phyloP scores from a whole-genome alignment of 495 filamentous ascomycete species.

The Bathelium albidoporum region DNA sequence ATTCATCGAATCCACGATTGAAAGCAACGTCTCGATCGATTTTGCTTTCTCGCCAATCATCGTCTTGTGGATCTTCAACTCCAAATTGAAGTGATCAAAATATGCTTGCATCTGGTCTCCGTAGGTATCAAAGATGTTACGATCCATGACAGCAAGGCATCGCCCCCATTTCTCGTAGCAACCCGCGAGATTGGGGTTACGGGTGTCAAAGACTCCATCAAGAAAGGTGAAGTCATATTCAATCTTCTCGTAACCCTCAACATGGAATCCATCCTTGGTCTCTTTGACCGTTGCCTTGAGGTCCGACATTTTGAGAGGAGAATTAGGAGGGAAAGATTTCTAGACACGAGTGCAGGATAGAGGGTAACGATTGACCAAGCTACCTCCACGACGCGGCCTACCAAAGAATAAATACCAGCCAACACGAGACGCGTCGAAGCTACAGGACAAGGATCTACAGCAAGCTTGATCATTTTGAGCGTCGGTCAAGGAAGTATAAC shows the following conservation, averaged over 20 bases:
- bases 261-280: slow-evolving; percentile 47
- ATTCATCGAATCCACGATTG: slow-evolving; percentile 53
- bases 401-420: not conserved
- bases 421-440: not conserved
- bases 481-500: not conserved
- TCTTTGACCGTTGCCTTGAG: slow-evolving; percentile 46
- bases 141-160: slow-evolving; percentile 49
- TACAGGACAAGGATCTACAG: not conserved
- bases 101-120: slow-evolving; percentile 48
- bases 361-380: not conserved
- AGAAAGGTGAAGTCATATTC: slow-evolving; percentile 58
- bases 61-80: slow-evolving; percentile 50
- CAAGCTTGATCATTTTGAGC: not conserved
- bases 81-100: slow-evolving; percentile 43
- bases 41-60: slow-evolving; percentile 58
- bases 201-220: slow-evolving; percentile 47
- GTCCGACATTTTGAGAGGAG: slow-evolving; percentile 45
- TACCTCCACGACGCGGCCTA: not conserved
- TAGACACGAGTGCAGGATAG: not conserved
- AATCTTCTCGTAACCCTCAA: slow-evolving; percentile 56
- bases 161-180: slow-evolving; percentile 49
- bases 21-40: slow-evolving; percentile 48
- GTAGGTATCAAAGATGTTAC: slow-evolving; percentile 51
- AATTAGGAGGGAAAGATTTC: not conserved
- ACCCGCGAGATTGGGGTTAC: slow-evolving; percentile 43